Evolutionary conservation across 176 grass and related monocot species (phyloP), one percentile per base, ranked within the genome.

Genomic region (Ensete ventricosum): DNA sequence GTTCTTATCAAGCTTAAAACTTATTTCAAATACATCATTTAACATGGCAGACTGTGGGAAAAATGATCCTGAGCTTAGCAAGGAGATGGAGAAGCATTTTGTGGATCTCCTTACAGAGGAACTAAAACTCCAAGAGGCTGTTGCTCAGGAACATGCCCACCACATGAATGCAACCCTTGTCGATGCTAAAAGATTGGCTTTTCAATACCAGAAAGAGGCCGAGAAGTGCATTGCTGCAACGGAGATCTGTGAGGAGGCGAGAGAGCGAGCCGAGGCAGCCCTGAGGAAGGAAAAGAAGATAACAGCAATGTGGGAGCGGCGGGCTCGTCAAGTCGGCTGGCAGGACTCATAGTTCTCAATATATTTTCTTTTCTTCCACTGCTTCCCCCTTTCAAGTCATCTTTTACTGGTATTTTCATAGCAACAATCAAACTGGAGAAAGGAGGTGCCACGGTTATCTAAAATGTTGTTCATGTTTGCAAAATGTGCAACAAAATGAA

Each of bases 201-300:
- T 82, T 13, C 95, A 91, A 54, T 99, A 94, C 55, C 95, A 99
- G 60, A 83, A 70, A 62, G 95, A 99, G 76, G 66, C 86, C 4
- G 95, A 94, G 25, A 99, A 99, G 68, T 99, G 95, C 67, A 94
- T 89, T 74, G 88, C 88, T 27, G 95, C 95, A 9, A 99, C 95
- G 14, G 95, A 99, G 74, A 87, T 91, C 1, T 94, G 92, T 0
- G 92, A 96, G 81, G 92, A 90, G 88, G 85, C 92, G 8, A 81
- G 92, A 66, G 92, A 99, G 78, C 78, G 64, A 74, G 87, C 88
- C 3, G 75, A 91, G 49, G 82, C 76, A 26, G 82, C 79, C 10
- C 73, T 94, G 73, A 80, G 82, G 1, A 99, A 88, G 84, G 95
- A 96, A 79, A 92, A 81, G 73, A 96, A 92, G 78, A 73, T 92